Evolutionary conservation across 768 basidiomycete species (phyloP).

Genomic region (Glaciozyma martinii): DNA sequence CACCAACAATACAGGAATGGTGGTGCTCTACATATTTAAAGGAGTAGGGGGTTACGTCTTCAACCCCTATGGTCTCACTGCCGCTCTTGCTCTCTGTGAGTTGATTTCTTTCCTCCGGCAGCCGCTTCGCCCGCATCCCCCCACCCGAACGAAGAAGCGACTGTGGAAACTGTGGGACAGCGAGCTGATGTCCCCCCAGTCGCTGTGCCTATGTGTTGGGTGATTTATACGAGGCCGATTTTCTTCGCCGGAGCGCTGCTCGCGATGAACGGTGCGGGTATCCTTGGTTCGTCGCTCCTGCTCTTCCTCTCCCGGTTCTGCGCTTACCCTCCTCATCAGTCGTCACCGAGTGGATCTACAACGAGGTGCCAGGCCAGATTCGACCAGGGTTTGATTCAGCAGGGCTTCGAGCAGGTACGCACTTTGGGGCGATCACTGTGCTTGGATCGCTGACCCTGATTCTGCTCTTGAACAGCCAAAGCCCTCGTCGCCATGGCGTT

Average conservation of each 20-base stretch:
- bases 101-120: too few species aligned
- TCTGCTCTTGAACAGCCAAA: slow-evolving; percentile 30
- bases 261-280: slow-evolving; percentile 16
- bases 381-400: slow-evolving; percentile 34
- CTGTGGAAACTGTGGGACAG: background rate
- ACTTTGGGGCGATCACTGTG: slow-evolving; percentile 8
- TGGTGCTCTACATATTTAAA: slow-evolving; percentile 35
- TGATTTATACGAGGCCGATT: slow-evolving; percentile 27
- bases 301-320: background rate
- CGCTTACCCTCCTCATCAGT: too few species aligned
- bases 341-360: slow-evolving; percentile 34
- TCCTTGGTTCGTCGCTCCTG: background rate
- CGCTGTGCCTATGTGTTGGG: slow-evolving; percentile 11
- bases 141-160: too few species aligned
- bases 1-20: slow-evolving; percentile 4
- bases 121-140: too few species aligned
- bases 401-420: slow-evolving; percentile 21
- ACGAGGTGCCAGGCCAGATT: slow-evolving; percentile 22
- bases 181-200: background rate
- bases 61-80: slow-evolving; percentile 33
- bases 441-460: slow-evolving; percentile 35
- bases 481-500: slow-evolving; percentile 35
- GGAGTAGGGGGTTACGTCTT: slow-evolving; percentile 37
- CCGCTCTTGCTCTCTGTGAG: slow-evolving; percentile 8
- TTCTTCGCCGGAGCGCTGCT: slow-evolving; percentile 31